Percentiles rank a stretch among this genome's conserved stretches.
phyloP scores from a whole-genome alignment of 2,329 filamentous ascomycete species.

The Cytospora paraplurivora region DNA sequence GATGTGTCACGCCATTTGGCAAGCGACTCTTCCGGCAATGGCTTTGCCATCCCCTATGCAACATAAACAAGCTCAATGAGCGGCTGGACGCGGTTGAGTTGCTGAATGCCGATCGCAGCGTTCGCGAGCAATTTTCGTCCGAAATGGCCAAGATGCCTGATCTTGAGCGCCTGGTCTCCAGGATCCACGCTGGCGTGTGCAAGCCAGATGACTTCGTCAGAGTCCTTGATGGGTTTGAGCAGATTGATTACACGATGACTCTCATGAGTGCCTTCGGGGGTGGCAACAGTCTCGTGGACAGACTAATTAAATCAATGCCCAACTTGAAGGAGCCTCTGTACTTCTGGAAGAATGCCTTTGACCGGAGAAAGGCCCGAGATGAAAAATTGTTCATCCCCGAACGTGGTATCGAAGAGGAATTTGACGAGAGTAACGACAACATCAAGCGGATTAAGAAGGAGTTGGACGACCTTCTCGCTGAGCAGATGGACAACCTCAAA shows the following conservation, averaged over 20 bases:
- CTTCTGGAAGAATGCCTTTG: constrained; percentile 91
- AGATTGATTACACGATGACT: constrained; percentile 92
- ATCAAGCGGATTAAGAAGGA: constrained; percentile 76
- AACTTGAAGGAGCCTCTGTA: constrained; percentile 72
- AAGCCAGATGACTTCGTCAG: constrained; percentile 89
- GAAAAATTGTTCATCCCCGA: constrained; percentile 84
- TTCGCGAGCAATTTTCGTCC: constrained; percentile 85
- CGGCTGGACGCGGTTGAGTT: constrained; percentile 92
- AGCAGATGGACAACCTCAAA: constrained; percentile 72
- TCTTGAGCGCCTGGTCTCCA: constrained; percentile 88
- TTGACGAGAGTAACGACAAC: constrained; percentile 77
- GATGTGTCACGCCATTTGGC: constrained; percentile 94
- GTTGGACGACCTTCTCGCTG: constrained; percentile 70
- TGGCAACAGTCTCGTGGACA: constrained; percentile 81
- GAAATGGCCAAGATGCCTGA: constrained; percentile 92
- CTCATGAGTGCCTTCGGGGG: constrained; percentile 73
- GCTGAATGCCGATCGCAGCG: constrained; percentile 76
- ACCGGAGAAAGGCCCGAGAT: constrained; percentile 76
- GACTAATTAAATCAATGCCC: constrained; percentile 83
- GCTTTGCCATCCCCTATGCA: constrained; percentile 93
- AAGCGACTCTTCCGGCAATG: constrained; percentile 95
- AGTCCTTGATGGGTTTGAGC: constrained; percentile 94
- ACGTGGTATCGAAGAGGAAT: constrained; percentile 85
- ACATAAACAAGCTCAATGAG: constrained; percentile 86
- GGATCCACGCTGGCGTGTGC: constrained; percentile 90